Evolutionary conservation across 371 early-diverging fungal species (phyloP).

Genomic region (Actinomucor elegans): DNA sequence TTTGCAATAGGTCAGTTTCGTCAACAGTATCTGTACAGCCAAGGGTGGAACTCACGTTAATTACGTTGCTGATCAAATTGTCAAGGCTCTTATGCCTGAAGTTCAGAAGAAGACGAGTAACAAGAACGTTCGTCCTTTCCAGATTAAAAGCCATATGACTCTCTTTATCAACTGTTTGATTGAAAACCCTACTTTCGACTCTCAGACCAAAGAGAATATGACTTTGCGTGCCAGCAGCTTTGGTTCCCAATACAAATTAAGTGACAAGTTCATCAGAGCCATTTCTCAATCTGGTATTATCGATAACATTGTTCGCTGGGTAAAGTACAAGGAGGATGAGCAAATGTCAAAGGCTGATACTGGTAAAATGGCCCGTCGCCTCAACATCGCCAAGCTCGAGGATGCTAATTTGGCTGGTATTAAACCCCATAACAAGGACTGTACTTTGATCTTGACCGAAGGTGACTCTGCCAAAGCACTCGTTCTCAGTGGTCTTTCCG

Average conservation of each 20-base stretch:
- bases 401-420: constrained; percentile 99
- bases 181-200: constrained; percentile 99
- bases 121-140: constrained; percentile 77
- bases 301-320: constrained; percentile 81
- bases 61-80: constrained; percentile 90
- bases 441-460: constrained; percentile 99
- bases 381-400: constrained; percentile 95
- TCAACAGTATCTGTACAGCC: constrained; percentile 97
- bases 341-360: constrained; percentile 96
- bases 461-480: constrained; percentile 99
- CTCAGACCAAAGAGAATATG: constrained; percentile 99
- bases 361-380: constrained; percentile 66
- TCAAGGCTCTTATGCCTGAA: constrained; percentile 69
- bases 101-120: constrained; percentile 87
- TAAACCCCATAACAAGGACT: constrained; percentile 66
- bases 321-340: constrained; percentile 82
- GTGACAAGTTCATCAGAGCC: constrained; percentile 86
- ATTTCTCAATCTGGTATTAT: constrained; percentile 84
- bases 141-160: constrained; percentile 93
- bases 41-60: constrained; percentile 98
- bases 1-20: constrained; percentile 82
- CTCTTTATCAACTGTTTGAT: constrained; percentile 97
- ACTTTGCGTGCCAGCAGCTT: constrained; percentile 85
- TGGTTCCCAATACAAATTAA: constrained; percentile 85
- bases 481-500: constrained; percentile 92